Percentiles rank a stretch among this genome's conserved stretches.
Evolutionary conservation across 768 basidiomycete species (phyloP).

Genomic region (Lactifluus echinatus): DNA sequence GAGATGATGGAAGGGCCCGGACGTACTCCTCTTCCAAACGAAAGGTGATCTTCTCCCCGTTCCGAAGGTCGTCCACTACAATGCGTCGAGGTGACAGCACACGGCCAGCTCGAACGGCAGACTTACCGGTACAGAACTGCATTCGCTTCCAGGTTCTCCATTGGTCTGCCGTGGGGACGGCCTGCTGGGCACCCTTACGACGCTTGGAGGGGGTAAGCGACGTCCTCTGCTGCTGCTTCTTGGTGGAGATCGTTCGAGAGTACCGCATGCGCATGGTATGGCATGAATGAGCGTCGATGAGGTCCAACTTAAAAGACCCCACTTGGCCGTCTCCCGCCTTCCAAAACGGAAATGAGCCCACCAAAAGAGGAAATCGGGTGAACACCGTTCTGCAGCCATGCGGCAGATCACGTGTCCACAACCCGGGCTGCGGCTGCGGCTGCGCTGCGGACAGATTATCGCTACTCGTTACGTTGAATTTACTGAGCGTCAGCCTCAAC

Average conservation of each 20-base stretch:
- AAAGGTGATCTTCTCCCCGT: background rate
- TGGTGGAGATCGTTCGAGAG: background rate
- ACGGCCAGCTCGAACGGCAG: background rate
- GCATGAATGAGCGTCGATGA: background rate
- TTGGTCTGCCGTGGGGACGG: background rate
- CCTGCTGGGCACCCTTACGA: background rate
- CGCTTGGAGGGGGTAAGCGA: background rate
- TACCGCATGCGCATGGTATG: background rate
- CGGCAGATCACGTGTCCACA: background rate
- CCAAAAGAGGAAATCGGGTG: background rate
- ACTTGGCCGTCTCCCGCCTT: background rate
- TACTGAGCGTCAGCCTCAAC: too few relatives aligned
- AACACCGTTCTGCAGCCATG: background rate
- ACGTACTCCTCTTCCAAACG: background rate
- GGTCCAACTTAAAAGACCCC: background rate
- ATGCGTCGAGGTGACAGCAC: background rate
- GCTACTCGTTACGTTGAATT: too few relatives aligned
- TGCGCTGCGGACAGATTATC: too few relatives aligned
- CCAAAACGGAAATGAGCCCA: background rate
- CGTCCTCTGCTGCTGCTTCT: background rate
- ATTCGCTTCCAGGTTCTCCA: slow-evolving; percentile 9
- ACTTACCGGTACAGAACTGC: slow-evolving; percentile 2
- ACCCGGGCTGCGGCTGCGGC: background rate
- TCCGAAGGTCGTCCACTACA: slow-evolving; percentile 2
- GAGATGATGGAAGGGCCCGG: background rate